Percentiles rank a stretch among this genome's conserved stretches.
phyloP scores from a whole-genome alignment of 495 filamentous ascomycete species.

The Hyaloscypha variabilis region DNA sequence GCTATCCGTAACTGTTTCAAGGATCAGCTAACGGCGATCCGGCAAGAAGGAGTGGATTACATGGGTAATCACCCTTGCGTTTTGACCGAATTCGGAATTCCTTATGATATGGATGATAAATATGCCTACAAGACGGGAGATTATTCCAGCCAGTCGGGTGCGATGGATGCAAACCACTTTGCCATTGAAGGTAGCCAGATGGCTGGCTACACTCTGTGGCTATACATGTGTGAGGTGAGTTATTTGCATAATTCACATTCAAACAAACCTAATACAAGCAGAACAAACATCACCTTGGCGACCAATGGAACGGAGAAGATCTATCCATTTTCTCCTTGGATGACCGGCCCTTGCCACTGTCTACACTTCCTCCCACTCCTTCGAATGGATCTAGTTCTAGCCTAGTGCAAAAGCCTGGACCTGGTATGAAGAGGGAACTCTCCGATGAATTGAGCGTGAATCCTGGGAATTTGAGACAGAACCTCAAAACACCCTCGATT shows the following conservation, averaged over 20 bases:
- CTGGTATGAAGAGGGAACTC: constrained; percentile 42
- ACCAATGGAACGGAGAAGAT: constrained; percentile 98
- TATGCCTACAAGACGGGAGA: constrained; percentile 95
- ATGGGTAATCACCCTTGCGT: constrained; percentile 91
- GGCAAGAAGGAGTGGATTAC: constrained; percentile 84
- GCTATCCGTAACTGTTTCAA: constrained; percentile 94
- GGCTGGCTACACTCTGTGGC: constrained; percentile 88
- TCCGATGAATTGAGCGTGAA: constrained; percentile 59
- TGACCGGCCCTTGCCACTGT: constrained; percentile 69
- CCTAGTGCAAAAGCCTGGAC: constrained; percentile 32
- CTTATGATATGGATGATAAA: constrained; percentile 98
- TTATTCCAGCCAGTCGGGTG: constrained; percentile 88
- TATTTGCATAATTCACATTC: background rate
- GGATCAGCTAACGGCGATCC: constrained; percentile 87
- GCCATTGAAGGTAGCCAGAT: constrained; percentile 79
- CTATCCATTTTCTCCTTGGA: constrained; percentile 86
- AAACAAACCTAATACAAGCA: constrained; percentile 13
- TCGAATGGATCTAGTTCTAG: constrained; percentile 41
- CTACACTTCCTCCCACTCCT: constrained; percentile 42
- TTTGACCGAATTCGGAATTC: constrained; percentile 95
- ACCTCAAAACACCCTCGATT: constrained; percentile 72
- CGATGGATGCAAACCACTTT: constrained; percentile 97
- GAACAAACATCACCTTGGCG: constrained; percentile 89
- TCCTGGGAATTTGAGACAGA: constrained; percentile 72
- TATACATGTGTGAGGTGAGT: constrained; percentile 74